phyloP scores from a whole-genome alignment of 2,329 filamentous ascomycete species.

The Pseudogymnoascus verrucosus region DNA sequence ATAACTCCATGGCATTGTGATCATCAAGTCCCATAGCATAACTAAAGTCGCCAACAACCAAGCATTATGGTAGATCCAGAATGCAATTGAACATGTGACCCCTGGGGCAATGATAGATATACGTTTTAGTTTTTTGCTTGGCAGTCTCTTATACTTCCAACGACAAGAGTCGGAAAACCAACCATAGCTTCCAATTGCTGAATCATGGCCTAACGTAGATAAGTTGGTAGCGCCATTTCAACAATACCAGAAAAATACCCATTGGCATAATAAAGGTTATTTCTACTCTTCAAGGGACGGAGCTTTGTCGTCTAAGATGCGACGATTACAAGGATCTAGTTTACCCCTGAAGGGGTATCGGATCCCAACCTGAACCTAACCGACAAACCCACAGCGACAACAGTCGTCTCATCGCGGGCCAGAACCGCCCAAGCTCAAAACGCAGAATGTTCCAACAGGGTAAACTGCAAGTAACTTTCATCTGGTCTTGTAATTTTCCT shows the following conservation, averaged over 20 bases:
- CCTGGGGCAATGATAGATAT: neutral
- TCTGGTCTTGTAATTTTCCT: neutral
- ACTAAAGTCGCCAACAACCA: neutral
- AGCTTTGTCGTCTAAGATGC: neutral
- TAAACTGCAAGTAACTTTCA: neutral
- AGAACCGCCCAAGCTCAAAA: constrained; percentile 6
- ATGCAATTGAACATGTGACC: neutral
- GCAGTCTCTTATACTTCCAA: neutral
- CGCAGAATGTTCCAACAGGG: constrained; percentile 1
- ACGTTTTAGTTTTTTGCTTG: neutral
- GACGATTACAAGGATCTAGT: neutral
- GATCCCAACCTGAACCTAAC: constrained; percentile 1
- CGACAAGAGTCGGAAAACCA: neutral
- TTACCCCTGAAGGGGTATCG: constrained; percentile 3
- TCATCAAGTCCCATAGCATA: neutral
- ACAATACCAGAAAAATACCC: neutral
- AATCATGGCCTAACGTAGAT: neutral
- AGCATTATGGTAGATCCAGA: neutral
- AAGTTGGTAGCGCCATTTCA: neutral
- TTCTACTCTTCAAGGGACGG: neutral
- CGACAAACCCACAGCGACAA: constrained; percentile 1
- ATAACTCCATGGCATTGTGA: neutral
- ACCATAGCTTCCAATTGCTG: neutral
- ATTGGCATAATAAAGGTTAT: constrained; percentile 1
- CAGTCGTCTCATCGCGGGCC: neutral